Base-by-base conservation (phyloP, 352 stramenopile genomes). In the Peronospora farinosa region DNA sequence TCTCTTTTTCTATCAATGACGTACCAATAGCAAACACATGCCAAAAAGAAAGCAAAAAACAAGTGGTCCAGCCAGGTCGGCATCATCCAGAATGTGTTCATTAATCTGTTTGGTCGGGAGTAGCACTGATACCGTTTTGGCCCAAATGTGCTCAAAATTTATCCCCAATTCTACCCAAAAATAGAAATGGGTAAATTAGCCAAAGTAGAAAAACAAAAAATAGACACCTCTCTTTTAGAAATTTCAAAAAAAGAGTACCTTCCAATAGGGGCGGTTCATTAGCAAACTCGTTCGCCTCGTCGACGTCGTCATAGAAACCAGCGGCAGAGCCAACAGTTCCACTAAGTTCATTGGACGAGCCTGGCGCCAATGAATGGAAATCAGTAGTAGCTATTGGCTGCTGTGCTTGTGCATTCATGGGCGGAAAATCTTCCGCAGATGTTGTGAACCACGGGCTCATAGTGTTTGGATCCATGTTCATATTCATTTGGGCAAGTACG, bases 241-340 rank as follows among this genome's bases (percentile, higher is more conserved):
- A n/a, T n/a, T n/a, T 49, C 11, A 47, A 57, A 21, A 17, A 32
- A 54, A 51, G 32, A 13, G 11, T 35, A 89, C 78, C 78, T 87
- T 98, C 96, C 37, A 99, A 67, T 2, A 99, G 78, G 16, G 96
- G 96, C 2, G 94, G 90, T 60, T 98, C 95, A 72, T 98, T 96
- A 31, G 95, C 83, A 54, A 97, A 97, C 51, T 98, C 93, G 35
- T 95, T 81, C 12, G 86, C 76, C 50, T 72, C 71, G 19, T 65
- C 55, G 27, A 54, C 59, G 33, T 72, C 42, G 39, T 66, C 62
- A 35, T 68, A 63, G 15, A 54, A 67, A 39, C 51, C 44, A 11
- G 50, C 33, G 5, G 40, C 53, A 16, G 56, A 58, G 31, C 55
- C 55, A 9, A 69, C 55, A 1, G 55, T 58, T 32, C 60, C 60